These are phyloP conservation scores for Lunasporangiospora selenospora DNA, from an alignment of 192 early-diverging fungal genomes.

Conservation along the genomic window DNA sequence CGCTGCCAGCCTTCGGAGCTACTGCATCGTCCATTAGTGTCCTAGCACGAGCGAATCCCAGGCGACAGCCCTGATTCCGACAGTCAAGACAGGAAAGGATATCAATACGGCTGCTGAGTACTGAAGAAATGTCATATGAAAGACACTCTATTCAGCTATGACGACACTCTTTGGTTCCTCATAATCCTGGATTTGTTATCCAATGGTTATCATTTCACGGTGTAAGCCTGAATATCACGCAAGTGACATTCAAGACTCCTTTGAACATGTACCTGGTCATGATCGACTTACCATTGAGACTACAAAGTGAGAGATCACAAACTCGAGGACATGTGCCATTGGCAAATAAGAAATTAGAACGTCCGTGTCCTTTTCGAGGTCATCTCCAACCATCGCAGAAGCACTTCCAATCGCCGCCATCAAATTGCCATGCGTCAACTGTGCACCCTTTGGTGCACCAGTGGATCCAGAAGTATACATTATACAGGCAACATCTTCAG, in stretches of 20 bases:
- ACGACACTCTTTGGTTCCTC: too few relatives aligned
- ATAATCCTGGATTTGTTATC: too few relatives aligned
- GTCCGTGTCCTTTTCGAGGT: conserved; percentile 37
- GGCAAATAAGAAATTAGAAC: conserved; percentile 65
- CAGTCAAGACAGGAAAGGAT: too few relatives aligned
- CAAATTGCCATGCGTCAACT: conserved; percentile 70
- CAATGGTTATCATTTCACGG: too few relatives aligned
- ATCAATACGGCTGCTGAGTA: too few relatives aligned
- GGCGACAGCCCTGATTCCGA: conserved; percentile 53
- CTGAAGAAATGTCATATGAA: too few relatives aligned
- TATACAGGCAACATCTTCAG: conserved; percentile 58
- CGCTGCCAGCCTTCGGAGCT: conserved; percentile 22
- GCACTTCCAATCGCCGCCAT: conserved; percentile 62
- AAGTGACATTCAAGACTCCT: too few relatives aligned
- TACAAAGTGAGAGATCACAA: conserved; percentile 60
- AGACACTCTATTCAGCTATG: too few relatives aligned
- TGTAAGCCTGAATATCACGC: too few relatives aligned
- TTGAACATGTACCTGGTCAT: too few relatives aligned
- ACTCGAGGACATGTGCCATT: conserved; percentile 74
- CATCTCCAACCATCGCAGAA: conserved; percentile 24
- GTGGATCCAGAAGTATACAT: conserved; percentile 82
- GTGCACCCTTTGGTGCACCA: conserved; percentile 80
- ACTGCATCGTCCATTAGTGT: conserved; percentile 73
- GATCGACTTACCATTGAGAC: conserved; percentile 44
- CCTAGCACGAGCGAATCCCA: conserved; percentile 71